Evolutionary conservation across 768 basidiomycete species (phyloP), one percentile per base, ranked within the genome.

Genomic region (Scleroderma bovista): DNA sequence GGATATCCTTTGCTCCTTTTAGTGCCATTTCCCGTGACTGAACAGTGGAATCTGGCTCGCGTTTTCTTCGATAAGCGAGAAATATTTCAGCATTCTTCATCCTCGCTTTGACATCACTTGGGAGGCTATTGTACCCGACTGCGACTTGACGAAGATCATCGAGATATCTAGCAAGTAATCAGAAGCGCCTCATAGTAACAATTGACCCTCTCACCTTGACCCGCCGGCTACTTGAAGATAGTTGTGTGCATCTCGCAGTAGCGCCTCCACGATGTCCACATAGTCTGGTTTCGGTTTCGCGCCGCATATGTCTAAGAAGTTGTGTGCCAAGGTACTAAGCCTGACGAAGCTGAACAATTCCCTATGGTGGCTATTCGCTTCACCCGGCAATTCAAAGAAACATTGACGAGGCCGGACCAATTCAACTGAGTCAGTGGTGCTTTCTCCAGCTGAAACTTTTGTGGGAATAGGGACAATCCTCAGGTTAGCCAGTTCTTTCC

Each of bases 311-410:
- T 75, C 76, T 33, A 97, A 71, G 68, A 97, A 95, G 4, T 75
- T 72, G 58, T 91, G 92, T 26, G 85, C 93, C 10, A 74, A 69
- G 1, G 73, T 60, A 1, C 88, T 91, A 62, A 93, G 93, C 62
- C 93, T 83, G 41, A 96, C 80, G 57, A 90, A 94, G 15, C 77
- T 75, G 63, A 95, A 93, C 2, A 93, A 70, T 50, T 83, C 81
- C 1, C 82, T 81, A 61, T 87, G 78, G n/a, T 76, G 73, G 10
- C 73, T 72, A 23, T 72, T 66, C 10, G 71, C 64, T 40, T 73
- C 71, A 19, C 73, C 70, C 10, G 39, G 43, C 13, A 3, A 10
- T 33, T 74, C 76, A 51, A 88, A 75, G 60, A 82, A 88, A 56
- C 86, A 89, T 51, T 83, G 80, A 6, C 63, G 70, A 13, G 85